Conservation (phyloP, 129 eudicot genomes). For the Cynara cardunculus region DNA sequence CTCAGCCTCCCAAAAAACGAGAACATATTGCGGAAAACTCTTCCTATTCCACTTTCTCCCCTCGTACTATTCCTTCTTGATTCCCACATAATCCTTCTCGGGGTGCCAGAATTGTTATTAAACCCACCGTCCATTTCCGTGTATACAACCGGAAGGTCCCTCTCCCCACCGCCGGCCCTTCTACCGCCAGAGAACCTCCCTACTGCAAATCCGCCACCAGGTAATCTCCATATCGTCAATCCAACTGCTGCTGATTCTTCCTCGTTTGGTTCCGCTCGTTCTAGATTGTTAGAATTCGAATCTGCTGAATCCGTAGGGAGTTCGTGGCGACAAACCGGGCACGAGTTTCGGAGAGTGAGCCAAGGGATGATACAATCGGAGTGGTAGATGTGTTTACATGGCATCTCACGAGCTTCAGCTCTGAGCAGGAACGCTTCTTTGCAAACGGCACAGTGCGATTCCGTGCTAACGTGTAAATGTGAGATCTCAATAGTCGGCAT, state of each 20-base stretch:
- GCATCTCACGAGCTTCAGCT: conserved; percentile 76
- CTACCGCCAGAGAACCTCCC: conserved; percentile 52
- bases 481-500: conserved; percentile 52
- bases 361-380: conserved; percentile 78
- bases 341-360: conserved; percentile 62
- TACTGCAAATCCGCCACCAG: conserved; percentile 80
- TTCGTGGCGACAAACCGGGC: conserved; percentile 78
- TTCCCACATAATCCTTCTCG: conserved; percentile 51
- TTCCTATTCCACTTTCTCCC: conserved; percentile 51
- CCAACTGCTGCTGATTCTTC: conserved; percentile 43
- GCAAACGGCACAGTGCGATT: conserved; percentile 73
- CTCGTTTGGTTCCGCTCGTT: conserved; percentile 1
- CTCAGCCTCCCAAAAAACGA: conserved; percentile 60
- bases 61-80: conserved; percentile 33
- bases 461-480: conserved; percentile 38
- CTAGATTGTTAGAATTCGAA: conserved; percentile 12
- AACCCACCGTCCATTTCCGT: conserved; percentile 73
- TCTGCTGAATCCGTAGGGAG: conserved; percentile 38
- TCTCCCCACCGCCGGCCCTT: conserved; percentile 31
- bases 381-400: conserved; percentile 82
- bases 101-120: conserved; percentile 31
- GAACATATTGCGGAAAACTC: conserved; percentile 48
- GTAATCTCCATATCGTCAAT: conserved; percentile 68
- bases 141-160: conserved; percentile 55
- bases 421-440: conserved; percentile 52